A percentile compares a stretch with the other conserved stretches of the same genome.
phyloP scores from a whole-genome alignment of 805 yeast genomes.

The Tetrapisispora pingtungensis region DNA sequence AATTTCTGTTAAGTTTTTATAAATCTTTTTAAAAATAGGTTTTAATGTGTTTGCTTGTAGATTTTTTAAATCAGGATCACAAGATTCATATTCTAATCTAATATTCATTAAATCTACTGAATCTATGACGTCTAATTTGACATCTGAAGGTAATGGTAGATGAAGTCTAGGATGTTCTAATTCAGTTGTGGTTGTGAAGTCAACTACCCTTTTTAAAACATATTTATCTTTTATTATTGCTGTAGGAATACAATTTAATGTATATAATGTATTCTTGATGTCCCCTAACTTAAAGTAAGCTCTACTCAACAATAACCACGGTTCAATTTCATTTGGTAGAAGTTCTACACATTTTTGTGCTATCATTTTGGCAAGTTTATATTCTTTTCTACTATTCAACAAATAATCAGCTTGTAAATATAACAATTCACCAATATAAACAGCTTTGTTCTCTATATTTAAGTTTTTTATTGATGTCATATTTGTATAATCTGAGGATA shows the following conservation, averaged over 20 bases:
- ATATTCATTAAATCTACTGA: slow-evolving; percentile 52
- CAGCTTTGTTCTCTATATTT: neutral
- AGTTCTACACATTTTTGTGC: slow-evolving; percentile 38
- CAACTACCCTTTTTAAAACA: slow-evolving; percentile 46
- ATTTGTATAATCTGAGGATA: slow-evolving; percentile 5
- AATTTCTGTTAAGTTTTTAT: slow-evolving; percentile 49
- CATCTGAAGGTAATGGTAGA: slow-evolving; percentile 64
- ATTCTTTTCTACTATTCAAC: slow-evolving; percentile 12
- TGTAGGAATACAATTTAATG: slow-evolving; percentile 72
- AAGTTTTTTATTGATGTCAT: slow-evolving; percentile 6
- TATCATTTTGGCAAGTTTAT: slow-evolving; percentile 11
- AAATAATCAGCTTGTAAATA: slow-evolving; percentile 17
- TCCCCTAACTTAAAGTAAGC: slow-evolving; percentile 51
- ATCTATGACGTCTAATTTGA: slow-evolving; percentile 53
- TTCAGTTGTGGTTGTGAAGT: slow-evolving; percentile 21
- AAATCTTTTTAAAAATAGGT: slow-evolving; percentile 43
- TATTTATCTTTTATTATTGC: slow-evolving; percentile 52
- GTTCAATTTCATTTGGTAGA: slow-evolving; percentile 59
- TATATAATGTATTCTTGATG: slow-evolving; percentile 56
- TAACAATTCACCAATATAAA: slow-evolving; percentile 16
- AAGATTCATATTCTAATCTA: slow-evolving; percentile 47
- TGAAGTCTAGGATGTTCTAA: slow-evolving; percentile 32
- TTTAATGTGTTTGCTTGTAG: slow-evolving; percentile 59
- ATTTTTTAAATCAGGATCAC: slow-evolving; percentile 48
- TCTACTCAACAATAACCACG: slow-evolving; percentile 58